These are phyloP conservation scores for Cyberlindnera maritima DNA, from an alignment of 805 yeast species.

Conservation along the genomic window DNA sequence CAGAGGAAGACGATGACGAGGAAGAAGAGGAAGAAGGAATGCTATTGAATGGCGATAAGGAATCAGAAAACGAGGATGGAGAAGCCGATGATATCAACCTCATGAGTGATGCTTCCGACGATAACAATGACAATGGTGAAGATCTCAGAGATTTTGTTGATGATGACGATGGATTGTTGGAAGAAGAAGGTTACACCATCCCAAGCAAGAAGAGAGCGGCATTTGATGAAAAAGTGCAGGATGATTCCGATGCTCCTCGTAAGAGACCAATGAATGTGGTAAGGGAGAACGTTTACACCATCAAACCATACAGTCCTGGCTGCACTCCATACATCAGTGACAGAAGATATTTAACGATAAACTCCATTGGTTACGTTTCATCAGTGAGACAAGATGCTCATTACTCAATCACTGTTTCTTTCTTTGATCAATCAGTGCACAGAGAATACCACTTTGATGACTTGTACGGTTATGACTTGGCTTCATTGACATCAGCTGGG, in stretches of 20 bases:
- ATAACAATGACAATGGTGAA: constrained; percentile 23
- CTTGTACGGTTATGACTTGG: constrained; percentile 64
- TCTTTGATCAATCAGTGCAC: constrained; percentile 73
- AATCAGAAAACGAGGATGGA: constrained; percentile 22
- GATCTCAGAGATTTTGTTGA: constrained; percentile 36
- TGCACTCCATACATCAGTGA: constrained; percentile 74
- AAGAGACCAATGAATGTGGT: constrained; percentile 8
- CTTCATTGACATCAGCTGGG: constrained; percentile 68
- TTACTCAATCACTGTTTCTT: constrained; percentile 79
- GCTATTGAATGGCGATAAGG: constrained; percentile 20
- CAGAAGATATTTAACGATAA: constrained; percentile 78
- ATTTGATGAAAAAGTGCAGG: constrained; percentile 8
- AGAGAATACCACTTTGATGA: constrained; percentile 88
- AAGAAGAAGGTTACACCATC: constrained; percentile 50
- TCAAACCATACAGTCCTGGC: constrained; percentile 79
- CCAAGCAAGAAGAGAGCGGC: constrained; percentile 19
- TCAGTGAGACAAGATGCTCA: constrained; percentile 58
- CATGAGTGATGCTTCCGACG: constrained; percentile 23
- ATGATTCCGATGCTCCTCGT: background rate
- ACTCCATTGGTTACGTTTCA: constrained; percentile 78
- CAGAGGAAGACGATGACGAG: constrained; percentile 31
- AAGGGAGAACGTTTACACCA: constrained; percentile 26
- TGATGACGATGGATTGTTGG: constrained; percentile 56
- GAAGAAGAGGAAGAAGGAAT: constrained; percentile 26
- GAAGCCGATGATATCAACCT: constrained; percentile 29